These are phyloP conservation scores for Penicillium diatomitis DNA, from an alignment of 495 filamentous ascomycete species.

Conservation along the genomic window DNA sequence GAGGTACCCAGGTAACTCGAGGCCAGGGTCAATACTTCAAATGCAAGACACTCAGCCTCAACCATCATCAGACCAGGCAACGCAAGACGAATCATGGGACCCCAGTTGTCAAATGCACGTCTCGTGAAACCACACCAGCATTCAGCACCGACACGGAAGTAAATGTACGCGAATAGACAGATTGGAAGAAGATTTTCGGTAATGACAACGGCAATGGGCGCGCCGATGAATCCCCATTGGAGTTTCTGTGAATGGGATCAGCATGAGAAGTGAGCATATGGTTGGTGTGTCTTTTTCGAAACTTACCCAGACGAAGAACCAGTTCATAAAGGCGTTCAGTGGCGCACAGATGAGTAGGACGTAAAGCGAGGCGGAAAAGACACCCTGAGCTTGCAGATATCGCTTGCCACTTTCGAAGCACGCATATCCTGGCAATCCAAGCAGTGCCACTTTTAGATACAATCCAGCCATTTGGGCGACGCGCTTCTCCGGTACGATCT, in stretches of 20 bases:
- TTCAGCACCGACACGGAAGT: constrained; percentile 42
- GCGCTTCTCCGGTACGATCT: constrained; percentile 57
- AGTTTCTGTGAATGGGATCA: constrained; percentile 40
- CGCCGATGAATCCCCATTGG: constrained; percentile 71
- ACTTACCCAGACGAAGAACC: constrained; percentile 63
- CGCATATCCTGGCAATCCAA: constrained; percentile 63
- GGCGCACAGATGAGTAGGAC: constrained; percentile 62
- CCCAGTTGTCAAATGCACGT: constrained; percentile 70
- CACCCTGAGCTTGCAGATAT: constrained; percentile 65
- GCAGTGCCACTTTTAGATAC: constrained; percentile 56
- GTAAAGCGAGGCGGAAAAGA: constrained; percentile 59
- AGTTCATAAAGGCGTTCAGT: constrained; percentile 64
- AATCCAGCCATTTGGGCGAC: constrained; percentile 54
- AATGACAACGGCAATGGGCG: constrained; percentile 74
- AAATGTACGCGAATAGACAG: constrained; percentile 61
- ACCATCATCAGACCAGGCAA: constrained; percentile 86
- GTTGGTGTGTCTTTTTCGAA: not conserved
- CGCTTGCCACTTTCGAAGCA: constrained; percentile 65
- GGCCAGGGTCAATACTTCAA: constrained; percentile 68
- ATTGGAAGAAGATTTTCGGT: constrained; percentile 76
- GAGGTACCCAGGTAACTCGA: constrained; percentile 62
- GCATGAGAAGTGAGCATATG: not conserved
- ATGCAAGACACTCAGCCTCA: constrained; percentile 80
- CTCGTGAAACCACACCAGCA: constrained; percentile 79
- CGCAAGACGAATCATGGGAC: constrained; percentile 76